Base-by-base conservation (phyloP, 108 stramenopile species). In the Ochromonas danica region DNA sequence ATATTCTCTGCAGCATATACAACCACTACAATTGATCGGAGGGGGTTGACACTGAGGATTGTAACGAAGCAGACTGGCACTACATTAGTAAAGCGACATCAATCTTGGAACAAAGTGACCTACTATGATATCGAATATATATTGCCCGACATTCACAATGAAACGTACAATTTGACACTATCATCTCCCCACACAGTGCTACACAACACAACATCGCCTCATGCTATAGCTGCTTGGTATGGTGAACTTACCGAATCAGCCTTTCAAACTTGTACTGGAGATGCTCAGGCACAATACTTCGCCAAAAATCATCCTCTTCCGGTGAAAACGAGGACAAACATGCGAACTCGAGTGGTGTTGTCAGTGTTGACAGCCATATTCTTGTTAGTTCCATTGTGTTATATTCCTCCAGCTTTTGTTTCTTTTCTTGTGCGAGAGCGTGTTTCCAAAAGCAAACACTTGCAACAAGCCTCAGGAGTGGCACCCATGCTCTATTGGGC, bases 331-430 rank as follows among this genome's bases (percentile, higher is more conserved):
- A 41, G 63, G 81, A 79, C 84, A 62, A 71, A 40, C 6, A 1
- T 87, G 40, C 79, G 81, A 43, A 67, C 84, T 30, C 78, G 82
- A 57, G 67, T 82, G 3, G 60, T 87, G 17, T 79, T 87, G 14
- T 81, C 81, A 41, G 30, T 87, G 6, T 70, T 87, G 14, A 84
- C 87, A 40, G 70, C 82, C 30, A 33, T 87, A 33, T 87, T 87
- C 82, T 61, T 87, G 38, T 80, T 87, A 40, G 84, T 87, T 80
- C 87, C 87, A 1, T 83, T 80, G 40, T 85, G 87, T 77, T 85
- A 80, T 72, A 83, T 87, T 25, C 87, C 87, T 43, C 83, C 82
- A 38, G 51, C 84, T 17, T 87, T 87, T 62, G 65, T 83, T 38
- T 84, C 84, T 22, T 87, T 83, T 77, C 17, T 87, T 31, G 87